Evolutionary conservation across 305 asterid genomes (phyloP), one percentile per base, ranked within the genome.

Genomic region (Solanum hybrid): DNA sequence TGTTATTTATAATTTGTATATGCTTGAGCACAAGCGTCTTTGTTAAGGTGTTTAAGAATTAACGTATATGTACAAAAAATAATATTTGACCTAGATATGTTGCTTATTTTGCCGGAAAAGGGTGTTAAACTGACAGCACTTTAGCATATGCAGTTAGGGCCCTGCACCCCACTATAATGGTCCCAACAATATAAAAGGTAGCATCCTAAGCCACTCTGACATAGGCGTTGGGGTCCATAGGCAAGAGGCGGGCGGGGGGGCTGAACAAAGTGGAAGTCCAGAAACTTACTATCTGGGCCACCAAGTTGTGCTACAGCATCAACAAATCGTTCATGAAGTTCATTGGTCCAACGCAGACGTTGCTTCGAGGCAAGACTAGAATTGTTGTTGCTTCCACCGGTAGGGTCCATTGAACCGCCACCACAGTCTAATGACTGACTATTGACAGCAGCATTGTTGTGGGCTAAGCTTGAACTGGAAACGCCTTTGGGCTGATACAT

Each of bases 281-380:
- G 90, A 13, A 29, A 92, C 98, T 95, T 91, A 96, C 98, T 92
- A 89, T 96, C 98, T 37, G 98, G 98, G 64, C 98, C 98, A 88
- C 98, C 98, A 90, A 96, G 98, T 89, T 96, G 98, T 28, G 98
- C 98, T 67, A 96, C 98, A 90, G 98, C 95, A 92, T 96, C 98
- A 90, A 95, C 95, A 92, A 96, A 95, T 89, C 98, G 96, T 84
- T 96, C 98, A 46, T 96, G 98, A 91, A 96, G 98, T 90, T 96
- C 98, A 36, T 95, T 95, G 73, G 98, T 96, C 98, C 98, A 96
- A 28, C 98, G 98, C 89, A 96, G 97, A 87, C 98, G 95, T 87
- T 95, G 98, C 92, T 94, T 96, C 14, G 98, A 96, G 28, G 98
- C 95, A 82, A 95, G 91, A 92, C 91, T 95, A 42, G 93, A 88